Conservation (phyloP, 495 filamentous ascomycete species). For the Aspergillus conjunctus region DNA sequence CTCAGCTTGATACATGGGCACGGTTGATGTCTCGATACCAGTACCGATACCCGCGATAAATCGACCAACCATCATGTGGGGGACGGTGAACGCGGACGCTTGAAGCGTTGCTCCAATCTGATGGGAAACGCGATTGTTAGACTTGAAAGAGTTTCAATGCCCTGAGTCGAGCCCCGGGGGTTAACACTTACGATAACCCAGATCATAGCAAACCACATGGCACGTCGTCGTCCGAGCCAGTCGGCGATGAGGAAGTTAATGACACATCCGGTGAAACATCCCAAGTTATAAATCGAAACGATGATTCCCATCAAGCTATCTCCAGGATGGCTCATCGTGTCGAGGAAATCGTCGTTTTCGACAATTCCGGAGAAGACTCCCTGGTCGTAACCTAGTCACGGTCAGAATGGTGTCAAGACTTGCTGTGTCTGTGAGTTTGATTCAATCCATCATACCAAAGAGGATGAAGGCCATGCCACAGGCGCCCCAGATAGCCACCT, state of each 20-base stretch:
- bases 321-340: slow-evolving; percentile 44
- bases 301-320: slow-evolving; percentile 50
- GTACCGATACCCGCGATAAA: slow-evolving; percentile 55
- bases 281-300: slow-evolving; percentile 53
- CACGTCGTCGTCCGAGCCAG: slow-evolving; percentile 46
- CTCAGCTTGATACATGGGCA: slow-evolving; percentile 55
- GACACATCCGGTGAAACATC: slow-evolving; percentile 51
- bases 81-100: slow-evolving; percentile 42
- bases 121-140: not conserved
- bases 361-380: slow-evolving; percentile 56
- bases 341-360: slow-evolving; percentile 49
- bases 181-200: slow-evolving; percentile 35
- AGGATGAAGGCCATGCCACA: slow-evolving; percentile 32
- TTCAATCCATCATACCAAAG: slow-evolving; percentile 17
- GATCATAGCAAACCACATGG: slow-evolving; percentile 45
- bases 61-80: slow-evolving; percentile 52
- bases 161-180: too few relatives aligned
- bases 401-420: not conserved
- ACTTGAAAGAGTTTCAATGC: not conserved
- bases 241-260: slow-evolving; percentile 51
- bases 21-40: slow-evolving; percentile 51
- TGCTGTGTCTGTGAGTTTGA: not conserved
- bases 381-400: slow-evolving; percentile 54
- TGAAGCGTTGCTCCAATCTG: slow-evolving; percentile 48
- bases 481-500: slow-evolving; percentile 27